Conservation (phyloP, 2,329 filamentous ascomycete species). For the Sordariomycetes sp. region DNA sequence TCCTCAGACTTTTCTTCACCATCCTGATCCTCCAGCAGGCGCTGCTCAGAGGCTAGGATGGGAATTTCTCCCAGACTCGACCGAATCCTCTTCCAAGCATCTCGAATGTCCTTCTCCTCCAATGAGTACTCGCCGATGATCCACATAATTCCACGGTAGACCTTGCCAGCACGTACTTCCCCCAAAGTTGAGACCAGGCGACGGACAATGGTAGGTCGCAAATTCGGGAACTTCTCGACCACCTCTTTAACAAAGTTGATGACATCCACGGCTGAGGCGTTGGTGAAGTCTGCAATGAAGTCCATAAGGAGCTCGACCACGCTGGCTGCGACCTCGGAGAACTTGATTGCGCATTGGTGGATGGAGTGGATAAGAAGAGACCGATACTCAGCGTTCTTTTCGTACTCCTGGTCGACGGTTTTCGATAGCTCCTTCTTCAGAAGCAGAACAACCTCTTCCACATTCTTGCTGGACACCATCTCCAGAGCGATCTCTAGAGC, state of each 20-base stretch:
- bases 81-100: conserved; percentile 94
- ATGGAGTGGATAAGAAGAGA: conserved; percentile 94
- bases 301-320: conserved; percentile 98
- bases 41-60: conserved; percentile 89
- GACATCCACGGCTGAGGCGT: conserved; percentile 90
- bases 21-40: conserved; percentile 78
- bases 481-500: conserved; percentile 84
- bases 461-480: conserved; percentile 98
- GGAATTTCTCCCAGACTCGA: conserved; percentile 93
- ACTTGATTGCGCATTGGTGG: conserved; percentile 97
- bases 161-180: conserved; percentile 93
- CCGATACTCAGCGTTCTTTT: conserved; percentile 94
- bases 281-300: conserved; percentile 97
- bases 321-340: conserved; percentile 93
- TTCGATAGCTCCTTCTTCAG: conserved; percentile 97
- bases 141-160: conserved; percentile 94
- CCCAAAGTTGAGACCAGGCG: conserved; percentile 82
- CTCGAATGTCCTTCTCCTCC: conserved; percentile 86
- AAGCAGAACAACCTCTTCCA: conserved; percentile 91
- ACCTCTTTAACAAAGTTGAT: conserved; percentile 99
- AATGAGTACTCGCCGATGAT: conserved; percentile 96
- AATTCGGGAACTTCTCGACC: conserved; percentile 90
- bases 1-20: conserved; percentile 53
- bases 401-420: conserved; percentile 96
- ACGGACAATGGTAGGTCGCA: conserved; percentile 79